Percentiles rank a stretch among this genome's conserved stretches.
phyloP scores from a whole-genome alignment of 495 filamentous ascomycete genomes.

The Trichoderma parareesei region DNA sequence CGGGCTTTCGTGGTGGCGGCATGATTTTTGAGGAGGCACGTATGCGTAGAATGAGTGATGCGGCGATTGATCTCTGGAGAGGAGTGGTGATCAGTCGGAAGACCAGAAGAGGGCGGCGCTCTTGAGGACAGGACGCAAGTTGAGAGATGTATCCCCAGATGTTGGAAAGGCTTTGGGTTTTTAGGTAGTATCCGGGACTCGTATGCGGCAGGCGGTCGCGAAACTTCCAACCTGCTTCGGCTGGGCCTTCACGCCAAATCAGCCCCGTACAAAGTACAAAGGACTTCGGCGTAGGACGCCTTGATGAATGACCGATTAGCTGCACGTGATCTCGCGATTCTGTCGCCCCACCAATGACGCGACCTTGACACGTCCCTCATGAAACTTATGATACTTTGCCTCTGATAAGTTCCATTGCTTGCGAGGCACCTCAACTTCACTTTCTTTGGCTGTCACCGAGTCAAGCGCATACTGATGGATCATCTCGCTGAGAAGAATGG shows the following conservation, averaged over 20 bases:
- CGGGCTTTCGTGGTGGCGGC: slow-evolving; percentile 27
- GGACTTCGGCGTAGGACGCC: not conserved
- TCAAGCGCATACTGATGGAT: not conserved
- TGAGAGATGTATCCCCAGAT: too few relatives aligned
- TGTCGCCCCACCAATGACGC: not conserved
- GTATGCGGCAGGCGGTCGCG: too few relatives aligned
- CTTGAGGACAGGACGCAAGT: too few relatives aligned
- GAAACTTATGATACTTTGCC: not conserved
- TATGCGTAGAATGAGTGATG: not conserved
- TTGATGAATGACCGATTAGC: not conserved
- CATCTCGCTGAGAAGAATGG: slow-evolving; percentile 31
- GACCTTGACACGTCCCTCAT: not conserved
- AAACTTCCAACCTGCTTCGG: too few relatives aligned
- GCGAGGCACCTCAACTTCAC: not conserved
- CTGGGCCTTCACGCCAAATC: too few relatives aligned
- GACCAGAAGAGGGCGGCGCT: too few relatives aligned
- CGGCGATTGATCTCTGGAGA: too few relatives aligned
- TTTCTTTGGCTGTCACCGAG: too few relatives aligned
- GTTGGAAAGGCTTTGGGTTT: too few relatives aligned
- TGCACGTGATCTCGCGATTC: slow-evolving; percentile 1
- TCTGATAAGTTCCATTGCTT: not conserved
- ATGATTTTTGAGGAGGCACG: slow-evolving; percentile 12
- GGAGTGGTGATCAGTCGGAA: too few relatives aligned
- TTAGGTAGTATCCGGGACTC: too few relatives aligned
- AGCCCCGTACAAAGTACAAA: too few relatives aligned